Conservation (phyloP, 768 basidiomycete species). For the Leccinellum albellum region DNA sequence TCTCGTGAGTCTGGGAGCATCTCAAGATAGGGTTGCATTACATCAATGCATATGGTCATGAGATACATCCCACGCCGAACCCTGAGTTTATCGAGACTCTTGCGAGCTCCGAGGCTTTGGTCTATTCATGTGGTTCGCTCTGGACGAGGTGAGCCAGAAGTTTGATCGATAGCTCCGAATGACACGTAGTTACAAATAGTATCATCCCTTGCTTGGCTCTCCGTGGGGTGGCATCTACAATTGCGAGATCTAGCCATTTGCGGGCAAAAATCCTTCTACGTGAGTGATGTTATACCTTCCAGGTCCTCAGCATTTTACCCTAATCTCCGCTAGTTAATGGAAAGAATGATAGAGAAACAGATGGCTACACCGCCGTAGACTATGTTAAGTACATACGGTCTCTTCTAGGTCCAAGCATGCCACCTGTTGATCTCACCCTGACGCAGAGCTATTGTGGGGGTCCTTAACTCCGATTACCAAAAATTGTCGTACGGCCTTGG, state of each 20-base stretch:
- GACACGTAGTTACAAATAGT: conserved; percentile 34
- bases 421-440: conserved; percentile 7
- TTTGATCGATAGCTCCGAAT: conserved; percentile 5
- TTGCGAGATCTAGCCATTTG: conserved; percentile 68
- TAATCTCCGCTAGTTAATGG: conserved; percentile 64
- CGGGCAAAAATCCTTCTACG: conserved; percentile 82
- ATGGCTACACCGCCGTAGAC: conserved; percentile 77
- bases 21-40: conserved; percentile 64
- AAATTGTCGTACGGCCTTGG: conserved; percentile 50
- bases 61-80: conserved; percentile 89
- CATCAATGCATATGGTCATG: conserved; percentile 87
- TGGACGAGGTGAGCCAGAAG: conserved; percentile 73
- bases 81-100: conserved; percentile 70
- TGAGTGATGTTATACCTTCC: conserved; percentile 37
- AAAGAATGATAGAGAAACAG: conserved; percentile 87
- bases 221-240: conserved; percentile 71
- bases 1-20: conserved; percentile 8
- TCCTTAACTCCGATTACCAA: conserved; percentile 62
- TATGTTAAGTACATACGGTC: conserved; percentile 52
- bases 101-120: conserved; percentile 57
- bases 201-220: conserved; percentile 91
- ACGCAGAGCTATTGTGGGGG: conserved; percentile 60
- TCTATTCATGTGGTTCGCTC: conserved; percentile 91
- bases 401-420: conserved; percentile 2
- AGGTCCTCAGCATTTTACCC: background rate